Evolutionary conservation across 1,139 yeast genomes (phyloP).

Genomic region (Pichia sp.): DNA sequence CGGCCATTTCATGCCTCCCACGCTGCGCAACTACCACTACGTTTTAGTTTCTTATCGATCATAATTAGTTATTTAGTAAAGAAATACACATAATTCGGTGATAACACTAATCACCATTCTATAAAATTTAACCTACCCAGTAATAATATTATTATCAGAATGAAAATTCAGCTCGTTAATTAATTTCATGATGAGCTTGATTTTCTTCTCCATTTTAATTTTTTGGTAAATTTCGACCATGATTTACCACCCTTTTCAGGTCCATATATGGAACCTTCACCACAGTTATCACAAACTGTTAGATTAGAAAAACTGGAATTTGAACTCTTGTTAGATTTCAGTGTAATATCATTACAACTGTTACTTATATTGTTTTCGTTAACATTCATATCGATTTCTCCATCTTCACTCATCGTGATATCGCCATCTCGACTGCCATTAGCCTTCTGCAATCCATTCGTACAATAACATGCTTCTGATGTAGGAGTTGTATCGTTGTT

Average conservation of each 20-base stretch:
- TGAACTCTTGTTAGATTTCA: neutral
- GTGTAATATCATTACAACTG: neutral
- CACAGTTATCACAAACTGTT: slow-evolving; percentile 1
- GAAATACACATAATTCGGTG: too few species aligned
- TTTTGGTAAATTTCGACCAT: slow-evolving; percentile 32
- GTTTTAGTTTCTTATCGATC: too few species aligned
- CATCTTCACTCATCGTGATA: neutral
- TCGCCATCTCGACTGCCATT: neutral
- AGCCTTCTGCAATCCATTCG: neutral
- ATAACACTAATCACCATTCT: too few species aligned
- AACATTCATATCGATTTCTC: neutral
- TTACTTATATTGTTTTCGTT: neutral
- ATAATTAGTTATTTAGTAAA: too few species aligned
- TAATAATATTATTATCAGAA: too few species aligned
- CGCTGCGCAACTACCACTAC: too few species aligned
- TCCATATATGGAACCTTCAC: neutral
- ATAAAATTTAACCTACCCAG: too few species aligned
- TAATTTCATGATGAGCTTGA: slow-evolving; percentile 12
- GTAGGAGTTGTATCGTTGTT: neutral
- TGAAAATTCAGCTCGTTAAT: too few species aligned
- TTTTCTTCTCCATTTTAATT: slow-evolving; percentile 31
- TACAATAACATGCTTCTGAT: neutral
- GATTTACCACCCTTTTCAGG: slow-evolving; percentile 13
- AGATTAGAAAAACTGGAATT: neutral
- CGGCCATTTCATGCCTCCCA: too few species aligned